Percentiles rank a stretch among this genome's conserved stretches.
phyloP scores from a whole-genome alignment of 1,284 basidiomycete species.

The Ceratobasidium sp. region DNA sequence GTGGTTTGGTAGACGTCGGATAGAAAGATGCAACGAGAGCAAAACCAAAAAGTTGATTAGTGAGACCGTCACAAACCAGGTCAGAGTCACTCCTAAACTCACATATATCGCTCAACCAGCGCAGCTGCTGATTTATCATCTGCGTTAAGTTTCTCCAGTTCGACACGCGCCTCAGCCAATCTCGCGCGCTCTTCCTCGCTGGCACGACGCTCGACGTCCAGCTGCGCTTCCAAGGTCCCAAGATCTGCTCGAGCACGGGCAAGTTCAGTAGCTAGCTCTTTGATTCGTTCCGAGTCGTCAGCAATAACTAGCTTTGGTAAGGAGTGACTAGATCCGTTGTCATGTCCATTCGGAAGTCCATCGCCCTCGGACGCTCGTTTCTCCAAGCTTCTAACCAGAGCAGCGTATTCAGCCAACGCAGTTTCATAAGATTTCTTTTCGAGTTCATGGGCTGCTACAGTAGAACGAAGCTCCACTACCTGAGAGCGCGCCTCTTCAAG shows the following conservation, averaged over 20 bases:
- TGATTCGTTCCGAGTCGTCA: constrained; percentile 65
- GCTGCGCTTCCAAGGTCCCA: constrained; percentile 60
- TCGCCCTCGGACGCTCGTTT: constrained; percentile 56
- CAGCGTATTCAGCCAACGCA: constrained; percentile 76
- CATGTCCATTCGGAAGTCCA: constrained; percentile 1
- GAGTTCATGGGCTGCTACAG: constrained; percentile 65
- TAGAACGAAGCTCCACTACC: constrained; percentile 64
- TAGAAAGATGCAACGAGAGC: background rate
- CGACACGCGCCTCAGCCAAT: constrained; percentile 64
- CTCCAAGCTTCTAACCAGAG: constrained; percentile 73
- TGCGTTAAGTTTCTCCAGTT: constrained; percentile 72
- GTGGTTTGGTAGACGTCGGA: constrained; percentile 36
- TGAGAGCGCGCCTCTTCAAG: constrained; percentile 65
- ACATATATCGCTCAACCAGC: constrained; percentile 92
- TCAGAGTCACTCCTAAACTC: constrained; percentile 51
- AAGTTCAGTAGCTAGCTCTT: constrained; percentile 67
- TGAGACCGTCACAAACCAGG: background rate
- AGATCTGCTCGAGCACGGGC: constrained; percentile 63
- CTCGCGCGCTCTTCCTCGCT: constrained; percentile 62
- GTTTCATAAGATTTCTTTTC: constrained; percentile 71
- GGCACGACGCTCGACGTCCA: constrained; percentile 64
- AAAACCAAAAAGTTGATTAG: constrained; percentile 2
- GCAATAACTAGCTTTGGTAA: constrained; percentile 59
- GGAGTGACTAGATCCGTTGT: background rate
- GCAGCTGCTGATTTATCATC: constrained; percentile 84